These are phyloP conservation scores for Diaporthe sp. DNA, from an alignment of 2,329 filamentous ascomycete species.

Conservation along the genomic window DNA sequence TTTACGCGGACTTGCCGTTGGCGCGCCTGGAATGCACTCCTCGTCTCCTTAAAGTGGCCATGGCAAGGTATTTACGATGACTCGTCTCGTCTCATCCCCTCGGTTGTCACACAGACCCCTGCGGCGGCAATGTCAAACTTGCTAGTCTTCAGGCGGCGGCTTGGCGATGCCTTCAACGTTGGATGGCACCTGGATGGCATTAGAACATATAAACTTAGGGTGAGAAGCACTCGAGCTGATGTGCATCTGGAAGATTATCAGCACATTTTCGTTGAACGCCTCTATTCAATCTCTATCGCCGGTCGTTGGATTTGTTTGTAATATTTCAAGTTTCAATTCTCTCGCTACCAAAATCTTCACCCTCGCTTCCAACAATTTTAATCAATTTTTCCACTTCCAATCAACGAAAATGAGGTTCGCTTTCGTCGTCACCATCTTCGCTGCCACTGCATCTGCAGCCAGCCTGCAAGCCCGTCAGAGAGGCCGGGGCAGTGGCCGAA, in stretches of 20 bases:
- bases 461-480: slow-evolving; percentile 2
- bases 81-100: slow-evolving; percentile 15
- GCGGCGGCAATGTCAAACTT: slow-evolving; percentile 19
- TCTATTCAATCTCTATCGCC: slow-evolving; percentile 21
- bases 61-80: not conserved
- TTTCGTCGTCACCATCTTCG: not conserved
- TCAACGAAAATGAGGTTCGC: slow-evolving; percentile 21
- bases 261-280: not conserved
- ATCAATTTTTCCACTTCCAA: not conserved
- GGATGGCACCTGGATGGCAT: not conserved
- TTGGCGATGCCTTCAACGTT: slow-evolving; percentile 19
- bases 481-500: not conserved
- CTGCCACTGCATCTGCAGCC: slow-evolving; percentile 13
- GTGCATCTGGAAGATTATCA: not conserved
- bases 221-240: not conserved
- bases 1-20: slow-evolving; percentile 13
- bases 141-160: slow-evolving; percentile 8
- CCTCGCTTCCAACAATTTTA: not conserved
- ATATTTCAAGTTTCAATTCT: slow-evolving; percentile 1
- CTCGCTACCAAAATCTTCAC: not conserved
- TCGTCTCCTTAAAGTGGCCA: not conserved
- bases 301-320: slow-evolving; percentile 23
- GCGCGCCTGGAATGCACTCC: slow-evolving; percentile 5
- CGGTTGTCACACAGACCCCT: slow-evolving; percentile 22
- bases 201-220: not conserved